These are phyloP conservation scores for Aspergillus fructus DNA, from an alignment of 2,329 filamentous ascomycete genomes.

Conservation along the genomic window DNA sequence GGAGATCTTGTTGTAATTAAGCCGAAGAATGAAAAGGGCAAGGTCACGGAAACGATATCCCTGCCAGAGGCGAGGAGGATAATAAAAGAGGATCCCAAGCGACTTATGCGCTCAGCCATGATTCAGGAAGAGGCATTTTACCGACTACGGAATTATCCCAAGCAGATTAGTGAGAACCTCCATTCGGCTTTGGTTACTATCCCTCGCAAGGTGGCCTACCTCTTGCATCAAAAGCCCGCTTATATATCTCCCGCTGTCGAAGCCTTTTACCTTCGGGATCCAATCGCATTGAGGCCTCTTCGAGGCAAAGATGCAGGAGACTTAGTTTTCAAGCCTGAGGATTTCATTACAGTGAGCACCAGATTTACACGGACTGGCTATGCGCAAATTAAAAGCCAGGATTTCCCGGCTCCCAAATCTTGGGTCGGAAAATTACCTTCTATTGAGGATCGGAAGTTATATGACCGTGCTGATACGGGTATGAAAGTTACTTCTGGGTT, in stretches of 20 bases:
- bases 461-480: conserved; percentile 62
- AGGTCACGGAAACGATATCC: conserved; percentile 51
- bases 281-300: conserved; percentile 69
- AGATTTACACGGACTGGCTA: conserved; percentile 87
- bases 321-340: conserved; percentile 69
- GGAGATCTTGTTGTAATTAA: conserved; percentile 73
- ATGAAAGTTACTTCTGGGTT: conserved; percentile 91
- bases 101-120: conserved; percentile 68
- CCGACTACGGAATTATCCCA: conserved; percentile 78
- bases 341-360: conserved; percentile 76
- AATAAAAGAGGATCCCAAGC: conserved; percentile 56
- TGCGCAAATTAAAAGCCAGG: conserved; percentile 84
- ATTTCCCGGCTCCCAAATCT: conserved; percentile 66
- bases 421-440: conserved; percentile 50
- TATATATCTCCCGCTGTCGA: conserved; percentile 83
- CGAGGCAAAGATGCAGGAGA: conserved; percentile 53
- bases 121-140: conserved; percentile 91
- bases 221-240: conserved; percentile 72
- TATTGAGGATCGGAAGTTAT: conserved; percentile 45
- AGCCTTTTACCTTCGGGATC: conserved; percentile 87
- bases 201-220: conserved; percentile 76
- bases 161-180: conserved; percentile 69
- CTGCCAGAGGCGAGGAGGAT: conserved; percentile 64
- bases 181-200: conserved; percentile 73
- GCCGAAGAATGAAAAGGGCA: conserved; percentile 48